These are phyloP conservation scores for Phanerochaete carnosa DNA, from an alignment of 768 basidiomycete species.

Conservation along the genomic window DNA sequence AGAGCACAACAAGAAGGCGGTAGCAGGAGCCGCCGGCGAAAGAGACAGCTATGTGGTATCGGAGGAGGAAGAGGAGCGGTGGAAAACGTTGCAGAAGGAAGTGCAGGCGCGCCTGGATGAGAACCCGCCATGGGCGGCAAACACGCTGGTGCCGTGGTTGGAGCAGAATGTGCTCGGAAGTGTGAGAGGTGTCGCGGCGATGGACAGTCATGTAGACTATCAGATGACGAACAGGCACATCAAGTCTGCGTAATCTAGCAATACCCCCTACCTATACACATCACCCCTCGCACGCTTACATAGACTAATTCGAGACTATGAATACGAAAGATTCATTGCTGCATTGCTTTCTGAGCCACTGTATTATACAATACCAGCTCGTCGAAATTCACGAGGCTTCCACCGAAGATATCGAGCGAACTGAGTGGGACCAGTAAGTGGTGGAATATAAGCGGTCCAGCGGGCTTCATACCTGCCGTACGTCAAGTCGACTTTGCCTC, in stretches of 20 bases:
- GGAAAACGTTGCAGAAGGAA: slow-evolving; percentile 14
- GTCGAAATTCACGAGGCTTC: slow-evolving; percentile 56
- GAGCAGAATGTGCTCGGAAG: slow-evolving; percentile 27
- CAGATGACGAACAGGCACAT: slow-evolving; percentile 20
- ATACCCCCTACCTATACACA: background rate
- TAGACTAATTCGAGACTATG: background rate
- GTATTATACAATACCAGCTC: slow-evolving; percentile 40
- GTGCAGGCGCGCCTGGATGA: slow-evolving; percentile 12
- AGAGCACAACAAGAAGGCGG: slow-evolving; percentile 18
- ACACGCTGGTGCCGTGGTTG: background rate
- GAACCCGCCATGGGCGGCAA: slow-evolving; percentile 8
- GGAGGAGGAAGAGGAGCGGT: slow-evolving; percentile 14
- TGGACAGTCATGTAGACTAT: slow-evolving; percentile 28
- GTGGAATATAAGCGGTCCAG: background rate
- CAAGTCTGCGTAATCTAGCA: background rate
- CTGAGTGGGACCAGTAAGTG: slow-evolving; percentile 23
- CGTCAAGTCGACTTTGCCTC: slow-evolving; percentile 83
- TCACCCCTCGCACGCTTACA: background rate
- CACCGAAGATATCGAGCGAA: slow-evolving; percentile 72
- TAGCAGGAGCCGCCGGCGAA: background rate
- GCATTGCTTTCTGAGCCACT: background rate
- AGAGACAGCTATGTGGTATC: slow-evolving; percentile 5
- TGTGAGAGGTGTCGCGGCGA: slow-evolving; percentile 18
- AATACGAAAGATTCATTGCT: background rate
- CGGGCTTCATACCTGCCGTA: slow-evolving; percentile 61